Conservation (phyloP, 306 rosid species). For the Phaseolus lunatus region DNA sequence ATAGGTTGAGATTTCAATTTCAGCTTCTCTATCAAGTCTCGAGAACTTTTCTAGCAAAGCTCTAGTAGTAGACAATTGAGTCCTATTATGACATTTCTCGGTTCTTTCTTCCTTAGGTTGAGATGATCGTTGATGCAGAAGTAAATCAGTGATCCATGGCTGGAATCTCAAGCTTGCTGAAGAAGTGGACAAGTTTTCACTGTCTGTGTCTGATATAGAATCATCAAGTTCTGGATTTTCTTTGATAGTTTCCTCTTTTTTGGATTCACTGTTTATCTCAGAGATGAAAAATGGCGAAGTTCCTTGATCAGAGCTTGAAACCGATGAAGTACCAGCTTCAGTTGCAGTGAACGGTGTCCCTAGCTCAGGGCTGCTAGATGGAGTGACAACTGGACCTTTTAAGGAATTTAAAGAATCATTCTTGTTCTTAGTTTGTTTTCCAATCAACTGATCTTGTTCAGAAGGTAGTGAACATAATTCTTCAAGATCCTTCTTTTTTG, state of each 20-base stretch:
- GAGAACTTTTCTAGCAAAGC: constrained; percentile 66
- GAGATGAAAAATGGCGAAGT: constrained; percentile 84
- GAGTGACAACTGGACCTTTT: constrained; percentile 81
- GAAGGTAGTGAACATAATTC: constrained; percentile 55
- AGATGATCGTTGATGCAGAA: constrained; percentile 63
- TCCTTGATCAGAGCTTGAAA: constrained; percentile 96
- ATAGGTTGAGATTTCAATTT: constrained; percentile 57
- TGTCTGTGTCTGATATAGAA: constrained; percentile 78
- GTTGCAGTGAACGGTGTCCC: constrained; percentile 87
- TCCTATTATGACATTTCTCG: constrained; percentile 56
- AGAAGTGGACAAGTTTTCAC: constrained; percentile 69
- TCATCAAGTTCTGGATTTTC: constrained; percentile 69
- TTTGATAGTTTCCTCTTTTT: constrained; percentile 68
- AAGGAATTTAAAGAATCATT: constrained; percentile 57
- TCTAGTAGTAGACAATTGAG: constrained; percentile 63
- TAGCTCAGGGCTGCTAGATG: constrained; percentile 92
- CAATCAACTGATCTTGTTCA: constrained; percentile 58
- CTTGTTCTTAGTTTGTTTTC: constrained; percentile 58
- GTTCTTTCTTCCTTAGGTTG: constrained; percentile 60
- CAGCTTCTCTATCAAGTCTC: constrained; percentile 73
- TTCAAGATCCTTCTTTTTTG: constrained; percentile 67
- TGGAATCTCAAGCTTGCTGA: constrained; percentile 85
- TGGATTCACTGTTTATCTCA: constrained; percentile 67
- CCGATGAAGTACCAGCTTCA: constrained; percentile 92
- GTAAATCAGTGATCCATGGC: constrained; percentile 76